Percentiles rank a stretch among this genome's conserved stretches.
Conservation (phyloP, 768 basidiomycete species). For the Leccinum longicurvipes region DNA sequence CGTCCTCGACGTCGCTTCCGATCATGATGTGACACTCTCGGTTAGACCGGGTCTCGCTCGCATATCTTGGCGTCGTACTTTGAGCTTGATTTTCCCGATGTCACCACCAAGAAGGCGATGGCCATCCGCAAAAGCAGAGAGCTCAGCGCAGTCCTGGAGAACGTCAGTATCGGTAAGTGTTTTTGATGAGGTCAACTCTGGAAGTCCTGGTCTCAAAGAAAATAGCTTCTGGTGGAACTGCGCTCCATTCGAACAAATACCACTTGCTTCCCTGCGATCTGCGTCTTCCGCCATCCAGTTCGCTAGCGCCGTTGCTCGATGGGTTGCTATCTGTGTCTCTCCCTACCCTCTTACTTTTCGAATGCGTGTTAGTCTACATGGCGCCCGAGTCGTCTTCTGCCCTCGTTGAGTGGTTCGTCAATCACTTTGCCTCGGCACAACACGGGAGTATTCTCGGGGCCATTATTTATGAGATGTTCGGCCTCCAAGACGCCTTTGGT, state of each 20-base stretch:
- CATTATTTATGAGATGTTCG: slow-evolving; percentile 88
- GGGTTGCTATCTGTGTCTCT: slow-evolving; percentile 49
- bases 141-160: slow-evolving; percentile 8
- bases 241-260: slow-evolving; percentile 18
- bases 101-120: slow-evolving; percentile 81
- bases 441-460: slow-evolving; percentile 40
- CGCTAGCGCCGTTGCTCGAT: slow-evolving; percentile 38
- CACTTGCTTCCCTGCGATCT: slow-evolving; percentile 79
- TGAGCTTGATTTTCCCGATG: slow-evolving; percentile 89
- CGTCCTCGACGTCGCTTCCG: slow-evolving; percentile 2
- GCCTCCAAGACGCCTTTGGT: slow-evolving; percentile 85
- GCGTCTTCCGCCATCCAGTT: slow-evolving; percentile 50
- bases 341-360: slow-evolving; percentile 86
- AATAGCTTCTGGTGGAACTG: slow-evolving; percentile 36
- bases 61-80: slow-evolving; percentile 60
- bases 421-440: slow-evolving; percentile 39
- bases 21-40: slow-evolving; percentile 4
- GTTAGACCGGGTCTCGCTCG: slow-evolving; percentile 55
- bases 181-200: not conserved
- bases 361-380: slow-evolving; percentile 93
- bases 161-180: slow-evolving; percentile 15
- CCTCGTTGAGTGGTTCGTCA: slow-evolving; percentile 72
- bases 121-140: slow-evolving; percentile 65
- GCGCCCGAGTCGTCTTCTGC: slow-evolving; percentile 51
- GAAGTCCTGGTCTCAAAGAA: not conserved